These are phyloP conservation scores for Hibiscus trionum DNA, from an alignment of 345 rosid genomes.

Conservation along the genomic window DNA sequence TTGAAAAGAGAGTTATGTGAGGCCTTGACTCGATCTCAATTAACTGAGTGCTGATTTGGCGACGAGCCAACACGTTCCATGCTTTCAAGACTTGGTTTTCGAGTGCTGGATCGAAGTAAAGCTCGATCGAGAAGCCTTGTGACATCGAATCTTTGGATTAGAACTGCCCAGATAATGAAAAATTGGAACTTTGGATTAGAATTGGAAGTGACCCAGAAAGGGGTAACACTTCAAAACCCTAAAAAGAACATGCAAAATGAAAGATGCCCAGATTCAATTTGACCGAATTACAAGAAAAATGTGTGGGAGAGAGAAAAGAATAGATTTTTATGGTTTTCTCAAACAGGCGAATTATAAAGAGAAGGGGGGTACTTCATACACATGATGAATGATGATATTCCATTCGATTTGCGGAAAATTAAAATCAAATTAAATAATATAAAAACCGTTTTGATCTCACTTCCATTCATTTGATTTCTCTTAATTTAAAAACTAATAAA, in stretches of 20 bases:
- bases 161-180: conserved; percentile 3
- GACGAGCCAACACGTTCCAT: conserved; percentile 97
- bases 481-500: too few species aligned
- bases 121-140: conserved; percentile 82
- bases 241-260: neutral
- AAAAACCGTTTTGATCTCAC: too few species aligned
- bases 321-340: too few species aligned
- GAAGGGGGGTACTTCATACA: too few species aligned
- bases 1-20: conserved; percentile 73
- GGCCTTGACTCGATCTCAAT: conserved; percentile 96
- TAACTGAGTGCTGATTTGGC: conserved; percentile 85
- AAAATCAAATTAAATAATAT: too few species aligned
- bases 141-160: conserved; percentile 36
- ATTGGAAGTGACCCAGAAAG: neutral
- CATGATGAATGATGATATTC: too few species aligned
- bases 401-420: too few species aligned
- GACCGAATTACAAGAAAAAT: neutral
- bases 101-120: conserved; percentile 90
- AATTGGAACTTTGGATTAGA: neutral
- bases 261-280: neutral
- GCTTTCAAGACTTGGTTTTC: conserved; percentile 97
- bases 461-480: too few species aligned
- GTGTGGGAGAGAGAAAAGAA: too few species aligned
- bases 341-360: too few species aligned
- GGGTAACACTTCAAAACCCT: conserved; percentile 7